These are phyloP conservation scores for California macrophylla DNA, from an alignment of 441 rosid species.

Conservation along the genomic window DNA sequence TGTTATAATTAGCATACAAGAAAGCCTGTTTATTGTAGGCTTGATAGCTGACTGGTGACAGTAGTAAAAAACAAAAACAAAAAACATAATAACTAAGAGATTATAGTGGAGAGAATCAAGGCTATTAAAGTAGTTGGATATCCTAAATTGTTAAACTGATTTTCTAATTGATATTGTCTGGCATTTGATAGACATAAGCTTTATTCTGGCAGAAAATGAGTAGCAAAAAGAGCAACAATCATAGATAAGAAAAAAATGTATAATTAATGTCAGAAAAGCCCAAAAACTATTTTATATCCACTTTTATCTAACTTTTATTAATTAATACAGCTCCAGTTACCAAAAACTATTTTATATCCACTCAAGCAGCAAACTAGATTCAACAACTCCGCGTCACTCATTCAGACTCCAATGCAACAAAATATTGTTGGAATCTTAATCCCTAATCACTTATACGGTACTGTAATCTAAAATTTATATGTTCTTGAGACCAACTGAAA, in stretches of 20 bases:
- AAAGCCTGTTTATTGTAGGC: neutral
- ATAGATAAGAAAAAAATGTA: neutral
- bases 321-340: neutral
- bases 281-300: no score
- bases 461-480: neutral
- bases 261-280: neutral
- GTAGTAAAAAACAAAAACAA: neutral
- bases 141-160: no score
- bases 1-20: neutral
- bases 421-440: neutral
- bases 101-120: no score
- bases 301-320: neutral
- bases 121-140: no score
- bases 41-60: no score
- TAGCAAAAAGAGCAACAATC: slow-evolving; percentile 4
- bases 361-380: no score
- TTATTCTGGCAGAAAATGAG: neutral
- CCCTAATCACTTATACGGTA: neutral
- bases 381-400: neutral
- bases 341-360: neutral
- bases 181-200: neutral
- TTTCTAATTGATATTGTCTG: no score
- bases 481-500: neutral
- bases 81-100: no score
- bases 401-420: neutral